Percentiles rank a stretch among this genome's conserved stretches.
phyloP scores from a whole-genome alignment of 2,329 filamentous ascomycete species.

The Alternaria sp. region DNA sequence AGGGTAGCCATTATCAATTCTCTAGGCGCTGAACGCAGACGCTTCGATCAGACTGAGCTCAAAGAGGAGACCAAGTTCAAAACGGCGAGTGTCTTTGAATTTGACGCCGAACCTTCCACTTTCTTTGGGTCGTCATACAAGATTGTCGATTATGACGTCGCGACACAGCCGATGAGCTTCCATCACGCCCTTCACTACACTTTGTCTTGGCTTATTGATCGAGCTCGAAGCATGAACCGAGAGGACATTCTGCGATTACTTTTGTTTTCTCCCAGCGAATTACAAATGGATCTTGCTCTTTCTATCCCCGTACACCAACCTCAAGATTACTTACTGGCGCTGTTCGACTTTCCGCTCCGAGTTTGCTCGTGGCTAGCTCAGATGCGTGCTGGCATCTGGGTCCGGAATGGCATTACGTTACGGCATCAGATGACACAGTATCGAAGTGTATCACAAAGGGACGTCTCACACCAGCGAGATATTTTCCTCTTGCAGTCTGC shows the following conservation, averaged over 20 bases:
- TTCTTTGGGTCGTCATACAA: constrained; percentile 61
- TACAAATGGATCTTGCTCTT: constrained; percentile 68
- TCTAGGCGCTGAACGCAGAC: constrained; percentile 82
- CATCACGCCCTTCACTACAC: constrained; percentile 97
- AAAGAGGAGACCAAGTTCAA: constrained; percentile 88
- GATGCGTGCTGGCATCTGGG: constrained; percentile 99
- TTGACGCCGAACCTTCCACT: constrained; percentile 62
- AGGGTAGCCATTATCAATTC: constrained; percentile 89
- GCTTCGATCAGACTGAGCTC: constrained; percentile 87
- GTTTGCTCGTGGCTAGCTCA: constrained; percentile 97
- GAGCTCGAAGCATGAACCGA: constrained; percentile 76
- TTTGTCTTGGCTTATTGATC: constrained; percentile 93
- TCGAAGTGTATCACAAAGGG: constrained; percentile 84
- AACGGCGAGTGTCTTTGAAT: constrained; percentile 77
- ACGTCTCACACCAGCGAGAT: constrained; percentile 93
- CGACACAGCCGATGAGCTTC: constrained; percentile 92
- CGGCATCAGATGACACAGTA: constrained; percentile 96
- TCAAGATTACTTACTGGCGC: constrained; percentile 83
- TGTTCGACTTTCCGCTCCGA: constrained; percentile 91
- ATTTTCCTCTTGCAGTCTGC: constrained; percentile 93
- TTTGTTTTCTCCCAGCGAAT: constrained; percentile 73
- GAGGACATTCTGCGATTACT: constrained; percentile 74
- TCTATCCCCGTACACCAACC: constrained; percentile 65
- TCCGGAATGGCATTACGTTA: constrained; percentile 94
- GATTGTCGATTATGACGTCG: constrained; percentile 82